Percentiles rank a stretch among this genome's conserved stretches.
Conservation (phyloP, 2,329 filamentous ascomycete genomes). For the Fusarium hainanense region DNA sequence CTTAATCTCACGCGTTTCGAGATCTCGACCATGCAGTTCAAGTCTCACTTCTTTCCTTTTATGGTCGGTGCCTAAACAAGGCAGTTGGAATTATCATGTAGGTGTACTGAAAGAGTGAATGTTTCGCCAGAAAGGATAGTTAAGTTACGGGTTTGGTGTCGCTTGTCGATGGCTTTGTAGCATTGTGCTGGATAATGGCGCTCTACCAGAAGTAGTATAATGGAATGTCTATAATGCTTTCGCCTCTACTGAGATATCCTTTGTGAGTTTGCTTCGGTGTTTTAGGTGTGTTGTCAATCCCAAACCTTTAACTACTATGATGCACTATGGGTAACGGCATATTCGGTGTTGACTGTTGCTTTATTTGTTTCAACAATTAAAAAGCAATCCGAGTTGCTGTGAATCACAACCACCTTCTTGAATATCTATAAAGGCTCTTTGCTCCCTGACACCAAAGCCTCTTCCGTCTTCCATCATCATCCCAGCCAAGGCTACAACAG, state of each 20-base stretch:
- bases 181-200: not conserved
- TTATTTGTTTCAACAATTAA: not conserved
- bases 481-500: not conserved
- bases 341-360: not conserved
- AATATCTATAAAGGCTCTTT: not conserved
- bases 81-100: not conserved
- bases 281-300: not conserved
- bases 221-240: not conserved
- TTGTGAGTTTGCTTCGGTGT: not conserved
- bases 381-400: not conserved
- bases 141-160: not conserved
- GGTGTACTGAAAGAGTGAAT: not conserved
- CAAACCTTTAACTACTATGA: not conserved
- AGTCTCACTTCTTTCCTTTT: not conserved
- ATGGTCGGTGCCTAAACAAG: not conserved
- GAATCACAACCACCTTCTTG: constrained; percentile 9
- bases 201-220: not conserved
- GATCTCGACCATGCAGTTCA: constrained; percentile 19
- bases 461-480: not conserved
- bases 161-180: not conserved
- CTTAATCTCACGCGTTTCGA: constrained; percentile 30
- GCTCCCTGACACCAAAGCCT: not conserved
- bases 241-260: not conserved
- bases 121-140: not conserved
- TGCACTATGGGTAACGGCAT: not conserved